These are phyloP conservation scores for Phymatotrichopsis omnivora DNA, from an alignment of 2,329 filamentous ascomycete genomes.

Conservation along the genomic window DNA sequence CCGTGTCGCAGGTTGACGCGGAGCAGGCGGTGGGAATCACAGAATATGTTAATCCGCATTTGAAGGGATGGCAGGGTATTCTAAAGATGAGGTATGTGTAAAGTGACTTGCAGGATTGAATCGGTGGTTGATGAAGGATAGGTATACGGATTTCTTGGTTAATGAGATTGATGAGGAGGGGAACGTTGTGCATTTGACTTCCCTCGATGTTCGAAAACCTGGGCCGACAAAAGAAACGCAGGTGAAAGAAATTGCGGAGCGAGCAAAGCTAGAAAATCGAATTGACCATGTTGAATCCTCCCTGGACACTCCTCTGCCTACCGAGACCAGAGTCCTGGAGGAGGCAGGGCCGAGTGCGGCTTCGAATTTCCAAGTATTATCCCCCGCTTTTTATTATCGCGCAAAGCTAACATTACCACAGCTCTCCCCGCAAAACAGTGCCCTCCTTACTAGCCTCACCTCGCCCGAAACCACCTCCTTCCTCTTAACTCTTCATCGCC, in stretches of 20 bases:
- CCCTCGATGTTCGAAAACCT: constrained; percentile 35
- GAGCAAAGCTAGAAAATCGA: constrained; percentile 2
- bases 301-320: too few species aligned
- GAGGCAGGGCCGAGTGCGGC: background rate
- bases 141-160: constrained; percentile 87
- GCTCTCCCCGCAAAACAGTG: constrained; percentile 10
- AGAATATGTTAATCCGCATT: constrained; percentile 49
- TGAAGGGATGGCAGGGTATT: constrained; percentile 51
- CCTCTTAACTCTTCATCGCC: constrained; percentile 9
- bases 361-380: constrained; percentile 7
- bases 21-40: constrained; percentile 47
- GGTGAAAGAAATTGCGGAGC: constrained; percentile 3
- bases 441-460: constrained; percentile 3
- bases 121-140: constrained; percentile 29
- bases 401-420: background rate
- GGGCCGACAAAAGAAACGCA: constrained; percentile 13
- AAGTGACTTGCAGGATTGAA: background rate
- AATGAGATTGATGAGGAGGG: constrained; percentile 76
- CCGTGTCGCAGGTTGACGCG: constrained; percentile 13
- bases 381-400: background rate
- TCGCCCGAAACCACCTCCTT: constrained; percentile 9
- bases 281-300: too few species aligned
- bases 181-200: constrained; percentile 60
- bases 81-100: constrained; percentile 52
- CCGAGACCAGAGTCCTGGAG: too few species aligned